Conservation (phyloP, 495 filamentous ascomycete species). For the Penicillium desertorum region DNA sequence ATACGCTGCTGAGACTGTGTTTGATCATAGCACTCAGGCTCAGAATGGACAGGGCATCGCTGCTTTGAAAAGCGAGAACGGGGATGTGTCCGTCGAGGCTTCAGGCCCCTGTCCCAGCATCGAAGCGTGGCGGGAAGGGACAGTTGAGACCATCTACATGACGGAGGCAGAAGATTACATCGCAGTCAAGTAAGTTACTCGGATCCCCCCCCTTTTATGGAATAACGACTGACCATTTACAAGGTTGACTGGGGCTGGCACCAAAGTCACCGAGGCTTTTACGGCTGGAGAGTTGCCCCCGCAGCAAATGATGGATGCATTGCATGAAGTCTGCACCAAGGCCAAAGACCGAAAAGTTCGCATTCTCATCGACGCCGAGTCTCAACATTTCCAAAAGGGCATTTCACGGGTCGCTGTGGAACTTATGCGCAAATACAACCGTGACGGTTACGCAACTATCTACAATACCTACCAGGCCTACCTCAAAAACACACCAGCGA, state of each 20-base stretch:
- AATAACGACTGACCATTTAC: conserved; percentile 4
- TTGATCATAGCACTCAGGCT: conserved; percentile 34
- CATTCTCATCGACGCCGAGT: conserved; percentile 83
- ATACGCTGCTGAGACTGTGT: conserved; percentile 48
- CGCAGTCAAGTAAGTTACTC: conserved; percentile 64
- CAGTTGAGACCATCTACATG: conserved; percentile 68
- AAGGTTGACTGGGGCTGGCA: conserved; percentile 37
- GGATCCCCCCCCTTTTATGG: background rate
- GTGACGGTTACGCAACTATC: conserved; percentile 55
- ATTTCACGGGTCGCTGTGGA: conserved; percentile 74
- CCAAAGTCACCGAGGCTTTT: conserved; percentile 33
- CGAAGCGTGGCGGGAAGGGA: conserved; percentile 66
- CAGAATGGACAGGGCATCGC: conserved; percentile 30
- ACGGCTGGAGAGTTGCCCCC: conserved; percentile 31
- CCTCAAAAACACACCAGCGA: conserved; percentile 62
- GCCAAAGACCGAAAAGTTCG: conserved; percentile 58
- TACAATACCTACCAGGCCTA: conserved; percentile 84
- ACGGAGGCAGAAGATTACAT: conserved; percentile 71
- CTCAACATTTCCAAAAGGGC: conserved; percentile 69
- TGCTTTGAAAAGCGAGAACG: conserved; percentile 18
- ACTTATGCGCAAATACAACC: conserved; percentile 75
- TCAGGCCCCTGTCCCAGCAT: conserved; percentile 52
- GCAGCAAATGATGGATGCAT: conserved; percentile 37
- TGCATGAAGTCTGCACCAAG: conserved; percentile 38
- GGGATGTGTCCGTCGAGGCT: conserved; percentile 11